Evolutionary conservation across 2,329 filamentous ascomycete genomes (phyloP), one percentile per base, ranked within the genome.

Genomic region (Neofusicoccum ribis): DNA sequence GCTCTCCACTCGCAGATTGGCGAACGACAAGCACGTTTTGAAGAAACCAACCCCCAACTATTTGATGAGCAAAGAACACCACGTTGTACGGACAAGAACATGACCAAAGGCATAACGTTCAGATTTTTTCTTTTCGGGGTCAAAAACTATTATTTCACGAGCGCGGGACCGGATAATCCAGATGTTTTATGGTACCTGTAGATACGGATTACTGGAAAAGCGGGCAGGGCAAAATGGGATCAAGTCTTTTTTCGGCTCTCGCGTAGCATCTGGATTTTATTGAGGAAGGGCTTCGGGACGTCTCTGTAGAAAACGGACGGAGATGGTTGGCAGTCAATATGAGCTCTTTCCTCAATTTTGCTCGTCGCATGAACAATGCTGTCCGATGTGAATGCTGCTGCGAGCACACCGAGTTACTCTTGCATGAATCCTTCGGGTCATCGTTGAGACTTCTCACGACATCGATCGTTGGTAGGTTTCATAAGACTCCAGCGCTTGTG

Each of bases 151-250:
- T 34, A 11, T 44, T 59, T 44, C 39, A 17, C 34, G 20, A 31
- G 20, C 54, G 20, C 14, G 20, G 54, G 39, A 20, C 54, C 52
- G 17, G 54, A 27, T 31, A n/a, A 50, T 50, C 27, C 34, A 59
- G 39, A 59, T 59, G 41, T 46, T 59, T 54, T 54, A 34, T 59
- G 54, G 27, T 34, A 34, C 39, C 54, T 59, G 54, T 59, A 59
- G 14, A 59, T 59, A 59, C 34, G 23, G 27, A 50, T 7, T 31
- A 14, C 27, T 34, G 47, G 4, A 12, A 43, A 23, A 23, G 39
- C 17, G 43, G 20, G 20, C 39, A 59, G 54, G 39, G 23, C 23
- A 56, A 59, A 46, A 20, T 36, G 41, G 20, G 11, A 9, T 23
- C 54, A 43, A 15, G 54, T 9, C 44, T 43, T 31, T 44, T 59